Conservation (phyloP, 371 early-diverging fungal genomes). For the Saksenaea vasiformis region DNA sequence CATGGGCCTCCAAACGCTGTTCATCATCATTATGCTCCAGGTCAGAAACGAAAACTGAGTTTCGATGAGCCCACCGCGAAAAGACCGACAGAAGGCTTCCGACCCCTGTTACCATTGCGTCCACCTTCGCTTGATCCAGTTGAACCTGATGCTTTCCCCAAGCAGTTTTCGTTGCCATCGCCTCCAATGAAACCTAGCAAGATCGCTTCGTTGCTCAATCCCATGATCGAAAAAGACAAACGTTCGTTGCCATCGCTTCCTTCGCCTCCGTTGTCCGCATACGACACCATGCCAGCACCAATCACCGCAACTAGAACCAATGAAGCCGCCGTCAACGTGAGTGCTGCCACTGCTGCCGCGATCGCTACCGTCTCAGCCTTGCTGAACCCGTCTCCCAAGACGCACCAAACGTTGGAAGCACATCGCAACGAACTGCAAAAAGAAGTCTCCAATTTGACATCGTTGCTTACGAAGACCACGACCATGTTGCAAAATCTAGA, state of each 20-base stretch:
- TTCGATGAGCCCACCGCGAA: not conserved
- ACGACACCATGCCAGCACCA: constrained; percentile 26
- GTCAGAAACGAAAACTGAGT: constrained; percentile 1
- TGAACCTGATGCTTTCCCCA: constrained; percentile 41
- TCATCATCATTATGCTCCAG: constrained; percentile 20
- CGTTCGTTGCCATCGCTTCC: constrained; percentile 25
- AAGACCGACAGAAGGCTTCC: not conserved
- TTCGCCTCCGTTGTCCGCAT: constrained; percentile 37
- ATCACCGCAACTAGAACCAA: constrained; percentile 6
- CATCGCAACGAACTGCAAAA: constrained; percentile 66
- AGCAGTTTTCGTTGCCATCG: constrained; percentile 31
- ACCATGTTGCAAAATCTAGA: constrained; percentile 64
- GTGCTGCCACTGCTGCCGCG: constrained; percentile 24
- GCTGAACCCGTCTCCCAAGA: constrained; percentile 34
- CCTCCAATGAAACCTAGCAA: constrained; percentile 44
- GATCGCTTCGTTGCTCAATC: constrained; percentile 42
- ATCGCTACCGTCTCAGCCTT: constrained; percentile 34
- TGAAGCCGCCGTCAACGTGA: constrained; percentile 2
- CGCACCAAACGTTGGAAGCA: constrained; percentile 53
- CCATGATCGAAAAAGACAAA: constrained; percentile 18
- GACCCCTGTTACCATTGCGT: not conserved
- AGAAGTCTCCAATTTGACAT: constrained; percentile 60
- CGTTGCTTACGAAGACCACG: constrained; percentile 59
- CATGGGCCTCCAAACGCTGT: constrained; percentile 14
- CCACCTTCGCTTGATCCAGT: constrained; percentile 26